Conservation (phyloP, 2,329 filamentous ascomycete species). For the Phialemoniopsis sp. region DNA sequence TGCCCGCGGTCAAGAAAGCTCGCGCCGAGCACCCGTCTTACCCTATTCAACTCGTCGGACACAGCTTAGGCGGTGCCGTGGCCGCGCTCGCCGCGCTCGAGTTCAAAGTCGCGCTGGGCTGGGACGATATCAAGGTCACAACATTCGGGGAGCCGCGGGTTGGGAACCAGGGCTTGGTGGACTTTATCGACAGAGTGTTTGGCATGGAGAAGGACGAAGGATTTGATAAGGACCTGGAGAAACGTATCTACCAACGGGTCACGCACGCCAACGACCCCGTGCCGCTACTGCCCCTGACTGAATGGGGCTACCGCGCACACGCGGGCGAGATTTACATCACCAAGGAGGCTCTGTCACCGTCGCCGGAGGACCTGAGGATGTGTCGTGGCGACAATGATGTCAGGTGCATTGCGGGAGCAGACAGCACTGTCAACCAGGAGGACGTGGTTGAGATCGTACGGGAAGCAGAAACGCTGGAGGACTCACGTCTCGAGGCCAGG, state of each 20-base stretch:
- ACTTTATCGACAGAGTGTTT: constrained; percentile 52
- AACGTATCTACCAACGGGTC: constrained; percentile 63
- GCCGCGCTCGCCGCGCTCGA: constrained; percentile 85
- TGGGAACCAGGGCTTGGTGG: constrained; percentile 52
- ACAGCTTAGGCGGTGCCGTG: constrained; percentile 89
- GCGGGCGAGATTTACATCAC: constrained; percentile 84
- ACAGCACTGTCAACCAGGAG: too few species aligned
- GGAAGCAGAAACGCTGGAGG: neutral
- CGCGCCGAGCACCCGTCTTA: constrained; percentile 64
- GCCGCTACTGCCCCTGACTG: constrained; percentile 75
- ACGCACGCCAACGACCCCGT: constrained; percentile 88
- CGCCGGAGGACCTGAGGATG: constrained; percentile 60
- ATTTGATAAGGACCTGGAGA: constrained; percentile 20
- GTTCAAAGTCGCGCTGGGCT: constrained; percentile 66
- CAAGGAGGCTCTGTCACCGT: constrained; percentile 65
- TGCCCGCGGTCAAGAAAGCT: constrained; percentile 61
- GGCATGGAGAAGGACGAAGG: constrained; percentile 27
- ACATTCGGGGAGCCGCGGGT: constrained; percentile 86
- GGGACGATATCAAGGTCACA: constrained; percentile 67
- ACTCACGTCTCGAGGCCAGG: constrained; percentile 9
- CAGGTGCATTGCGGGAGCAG: constrained; percentile 60
- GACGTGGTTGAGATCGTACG: constrained; percentile 5
- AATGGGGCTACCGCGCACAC: constrained; percentile 87
- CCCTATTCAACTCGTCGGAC: constrained; percentile 74
- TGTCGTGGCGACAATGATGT: constrained; percentile 71